A percentile compares a stretch with the other conserved stretches of the same genome.
These are phyloP conservation scores for Endocladia muricata DNA, from an alignment of 31 red algal species.

Conservation along the genomic window DNA sequence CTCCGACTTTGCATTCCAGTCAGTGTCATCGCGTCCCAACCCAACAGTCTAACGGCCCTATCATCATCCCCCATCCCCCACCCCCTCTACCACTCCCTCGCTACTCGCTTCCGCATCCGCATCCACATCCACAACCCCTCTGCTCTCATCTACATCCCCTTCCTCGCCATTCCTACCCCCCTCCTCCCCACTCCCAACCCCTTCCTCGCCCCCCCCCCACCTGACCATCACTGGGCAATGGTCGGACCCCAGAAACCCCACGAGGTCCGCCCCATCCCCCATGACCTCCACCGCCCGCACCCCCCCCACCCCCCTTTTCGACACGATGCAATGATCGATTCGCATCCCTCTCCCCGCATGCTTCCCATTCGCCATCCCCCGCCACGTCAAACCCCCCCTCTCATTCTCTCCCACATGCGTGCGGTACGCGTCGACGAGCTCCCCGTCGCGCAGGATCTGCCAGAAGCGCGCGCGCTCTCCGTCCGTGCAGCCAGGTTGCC, in stretches of 20 bases:
- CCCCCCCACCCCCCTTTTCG: neutral
- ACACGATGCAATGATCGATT: slow-evolving; percentile 69
- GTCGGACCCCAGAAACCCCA: slow-evolving; percentile 64
- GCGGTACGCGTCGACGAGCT: slow-evolving; percentile 52
- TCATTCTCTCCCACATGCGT: slow-evolving; percentile 15
- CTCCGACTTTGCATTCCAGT: too few species aligned
- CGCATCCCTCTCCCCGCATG: slow-evolving; percentile 55
- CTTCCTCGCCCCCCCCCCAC: neutral
- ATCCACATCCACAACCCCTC: slow-evolving; percentile 30
- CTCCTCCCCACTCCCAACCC: neutral
- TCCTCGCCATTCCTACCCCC: slow-evolving; percentile 10
- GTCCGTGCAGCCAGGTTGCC: slow-evolving; percentile 60
- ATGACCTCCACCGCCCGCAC: slow-evolving; percentile 22
- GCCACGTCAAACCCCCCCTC: slow-evolving; percentile 30
- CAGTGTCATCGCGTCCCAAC: too few species aligned
- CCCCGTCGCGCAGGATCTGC: slow-evolving; percentile 25
- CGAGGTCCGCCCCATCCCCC: slow-evolving; percentile 20
- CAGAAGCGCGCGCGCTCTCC: slow-evolving; percentile 39
- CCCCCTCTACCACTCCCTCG: neutral
- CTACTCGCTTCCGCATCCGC: slow-evolving; percentile 13
- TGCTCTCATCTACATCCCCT: neutral
- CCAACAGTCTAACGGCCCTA: too few species aligned
- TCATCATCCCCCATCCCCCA: too few species aligned
- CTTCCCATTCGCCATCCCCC: slow-evolving; percentile 34
- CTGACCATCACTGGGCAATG: slow-evolving; percentile 48